Percentiles rank a stretch among this genome's conserved stretches.
Evolutionary conservation across 768 basidiomycete species (phyloP).

Genomic region (Amanita molliuscula): DNA sequence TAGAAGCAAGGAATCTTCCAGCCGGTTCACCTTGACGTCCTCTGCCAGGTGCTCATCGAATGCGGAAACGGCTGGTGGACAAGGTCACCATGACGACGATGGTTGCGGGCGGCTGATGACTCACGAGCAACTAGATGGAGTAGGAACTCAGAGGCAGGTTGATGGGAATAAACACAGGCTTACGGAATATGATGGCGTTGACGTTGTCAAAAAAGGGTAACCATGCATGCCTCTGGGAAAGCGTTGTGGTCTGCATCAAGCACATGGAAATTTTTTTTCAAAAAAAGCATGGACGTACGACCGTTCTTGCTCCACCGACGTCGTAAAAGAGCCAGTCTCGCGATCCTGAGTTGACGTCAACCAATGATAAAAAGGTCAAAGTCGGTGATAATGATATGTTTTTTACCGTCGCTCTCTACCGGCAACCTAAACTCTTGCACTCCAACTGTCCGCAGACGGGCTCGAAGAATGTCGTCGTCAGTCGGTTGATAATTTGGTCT

Average conservation of each 20-base stretch:
- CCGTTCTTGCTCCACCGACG: conserved; percentile 54
- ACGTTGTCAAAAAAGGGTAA: conserved; percentile 64
- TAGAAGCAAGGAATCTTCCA: conserved; percentile 63
- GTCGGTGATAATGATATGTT: neutral
- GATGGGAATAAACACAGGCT: conserved; percentile 25
- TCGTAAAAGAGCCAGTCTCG: conserved; percentile 63
- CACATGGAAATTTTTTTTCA: neutral
- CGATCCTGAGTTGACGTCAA: conserved; percentile 12
- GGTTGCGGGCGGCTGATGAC: conserved; percentile 12
- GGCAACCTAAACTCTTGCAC: conserved; percentile 58
- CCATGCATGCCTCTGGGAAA: conserved; percentile 55
- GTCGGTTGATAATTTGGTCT: conserved; percentile 43
- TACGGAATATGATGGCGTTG: conserved; percentile 69
- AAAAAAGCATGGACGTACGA: conserved; percentile 23
- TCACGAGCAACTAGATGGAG: conserved; percentile 36
- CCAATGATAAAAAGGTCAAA: neutral
- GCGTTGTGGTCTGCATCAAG: neutral
- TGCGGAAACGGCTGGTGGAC: conserved; percentile 26
- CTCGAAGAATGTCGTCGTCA: conserved; percentile 56
- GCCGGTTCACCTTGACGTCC: conserved; percentile 52
- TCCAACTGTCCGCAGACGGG: conserved; percentile 57
- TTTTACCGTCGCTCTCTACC: conserved; percentile 23
- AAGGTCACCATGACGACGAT: neutral
- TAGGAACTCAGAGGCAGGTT: conserved; percentile 11
- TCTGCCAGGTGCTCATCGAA: conserved; percentile 41